Evolutionary conservation across 2,329 filamentous ascomycete species (phyloP).

Genomic region (Diaporthe sp.): DNA sequence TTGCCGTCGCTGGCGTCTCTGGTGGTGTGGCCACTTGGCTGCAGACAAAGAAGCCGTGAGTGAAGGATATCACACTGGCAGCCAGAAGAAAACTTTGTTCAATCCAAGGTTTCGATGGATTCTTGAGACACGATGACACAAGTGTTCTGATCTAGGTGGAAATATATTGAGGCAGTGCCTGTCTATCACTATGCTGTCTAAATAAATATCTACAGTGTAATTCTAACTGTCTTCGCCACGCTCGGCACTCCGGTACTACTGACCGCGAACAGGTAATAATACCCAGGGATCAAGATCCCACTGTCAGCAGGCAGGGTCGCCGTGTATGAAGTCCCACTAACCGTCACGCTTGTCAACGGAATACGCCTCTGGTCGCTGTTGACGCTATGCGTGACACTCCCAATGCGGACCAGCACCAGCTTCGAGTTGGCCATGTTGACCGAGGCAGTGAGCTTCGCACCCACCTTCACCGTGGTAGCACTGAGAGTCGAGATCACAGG

Average conservation of each 20-base stretch:
- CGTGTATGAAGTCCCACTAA: conserved; percentile 50
- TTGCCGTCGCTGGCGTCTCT: background rate
- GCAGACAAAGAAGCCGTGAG: background rate
- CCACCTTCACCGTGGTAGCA: conserved; percentile 46
- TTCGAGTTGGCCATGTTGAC: conserved; percentile 44
- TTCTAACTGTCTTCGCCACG: conserved; percentile 56
- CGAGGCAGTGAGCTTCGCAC: conserved; percentile 48
- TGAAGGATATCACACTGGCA: background rate
- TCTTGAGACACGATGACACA: too few relatives aligned
- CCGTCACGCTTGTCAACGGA: conserved; percentile 50
- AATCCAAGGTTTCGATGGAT: background rate
- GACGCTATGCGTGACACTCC: conserved; percentile 65
- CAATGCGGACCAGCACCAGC: conserved; percentile 61
- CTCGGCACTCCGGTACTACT: conserved; percentile 59
- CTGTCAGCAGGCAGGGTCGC: conserved; percentile 59
- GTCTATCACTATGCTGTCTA: background rate
- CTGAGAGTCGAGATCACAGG: conserved; percentile 55
- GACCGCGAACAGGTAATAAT: conserved; percentile 67
- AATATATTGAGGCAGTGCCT: background rate
- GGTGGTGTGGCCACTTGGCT: conserved; percentile 25
- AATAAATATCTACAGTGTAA: conserved; percentile 34
- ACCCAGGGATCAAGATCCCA: conserved; percentile 64
- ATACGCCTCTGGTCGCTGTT: conserved; percentile 71
- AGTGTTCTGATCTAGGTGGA: too few relatives aligned
- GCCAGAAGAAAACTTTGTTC: background rate